A percentile compares a stretch with the other conserved stretches of the same genome.
phyloP scores from a whole-genome alignment of 495 filamentous ascomycete genomes.

The Aspergillus biplanus region DNA sequence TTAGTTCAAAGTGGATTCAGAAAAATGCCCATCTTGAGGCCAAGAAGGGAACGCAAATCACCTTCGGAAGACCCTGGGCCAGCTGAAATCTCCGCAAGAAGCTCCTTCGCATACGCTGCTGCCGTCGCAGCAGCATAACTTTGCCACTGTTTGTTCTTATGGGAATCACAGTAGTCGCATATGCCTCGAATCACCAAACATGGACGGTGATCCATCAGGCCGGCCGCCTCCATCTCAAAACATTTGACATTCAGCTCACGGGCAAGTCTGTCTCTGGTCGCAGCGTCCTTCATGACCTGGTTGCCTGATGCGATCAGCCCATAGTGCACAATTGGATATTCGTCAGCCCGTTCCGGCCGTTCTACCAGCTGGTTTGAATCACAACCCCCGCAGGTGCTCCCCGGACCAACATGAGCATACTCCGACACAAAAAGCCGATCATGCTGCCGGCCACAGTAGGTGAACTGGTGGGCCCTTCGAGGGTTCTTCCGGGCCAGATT shows the following conservation, averaged over 20 bases:
- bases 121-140: constrained; percentile 11
- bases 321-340: constrained; percentile 5
- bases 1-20: neutral
- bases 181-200: constrained; percentile 7
- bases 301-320: constrained; percentile 9
- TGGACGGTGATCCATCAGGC: constrained; percentile 1
- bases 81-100: neutral
- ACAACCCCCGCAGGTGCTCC: neutral
- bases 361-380: neutral
- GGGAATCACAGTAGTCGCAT: constrained; percentile 15
- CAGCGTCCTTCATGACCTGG: constrained; percentile 12
- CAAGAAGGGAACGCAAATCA: no score
- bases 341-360: neutral
- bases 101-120: constrained; percentile 11
- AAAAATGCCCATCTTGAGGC: no score
- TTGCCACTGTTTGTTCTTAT: constrained; percentile 22
- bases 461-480: neutral
- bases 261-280: neutral
- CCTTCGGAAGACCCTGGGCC: no score
- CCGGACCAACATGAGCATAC: neutral
- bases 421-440: neutral
- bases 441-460: neutral
- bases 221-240: constrained; percentile 14
- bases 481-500: neutral
- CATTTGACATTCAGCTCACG: neutral